A percentile compares a stretch with the other conserved stretches of the same genome.
phyloP scores from a whole-genome alignment of 1,284 basidiomycete species.

The Fomitopsis palustris region DNA sequence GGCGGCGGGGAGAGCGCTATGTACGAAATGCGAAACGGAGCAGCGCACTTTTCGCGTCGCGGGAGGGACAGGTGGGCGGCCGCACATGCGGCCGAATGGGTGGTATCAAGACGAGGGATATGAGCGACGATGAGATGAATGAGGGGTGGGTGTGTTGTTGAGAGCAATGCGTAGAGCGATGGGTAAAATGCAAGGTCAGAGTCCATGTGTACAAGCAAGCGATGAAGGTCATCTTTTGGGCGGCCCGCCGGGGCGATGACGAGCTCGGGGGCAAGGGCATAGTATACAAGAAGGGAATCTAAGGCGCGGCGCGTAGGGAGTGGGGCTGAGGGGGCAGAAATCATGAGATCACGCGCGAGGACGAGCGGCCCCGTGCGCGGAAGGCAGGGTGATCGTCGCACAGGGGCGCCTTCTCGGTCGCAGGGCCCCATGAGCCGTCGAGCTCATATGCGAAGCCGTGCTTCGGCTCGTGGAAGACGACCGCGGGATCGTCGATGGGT shows the following conservation, averaged over 20 bases:
- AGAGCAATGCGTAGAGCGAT: slow-evolving; percentile 1
- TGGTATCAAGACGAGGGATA: slow-evolving; percentile 7
- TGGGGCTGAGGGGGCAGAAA: neutral
- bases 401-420: slow-evolving; percentile 4
- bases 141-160: neutral
- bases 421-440: neutral
- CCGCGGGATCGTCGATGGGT: neutral
- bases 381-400: slow-evolving; percentile 26
- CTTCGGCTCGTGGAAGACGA: neutral
- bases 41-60: neutral
- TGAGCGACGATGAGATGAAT: slow-evolving; percentile 4
- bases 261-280: neutral
- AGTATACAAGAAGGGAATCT: neutral
- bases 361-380: slow-evolving; percentile 28
- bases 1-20: neutral
- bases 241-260: neutral
- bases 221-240: neutral
- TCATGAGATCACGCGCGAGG: slow-evolving; percentile 23
- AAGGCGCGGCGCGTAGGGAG: slow-evolving; percentile 6
- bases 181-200: neutral
- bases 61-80: neutral
- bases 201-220: neutral
- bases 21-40: neutral
- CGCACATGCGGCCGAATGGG: neutral
- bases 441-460: neutral